These are phyloP conservation scores for Talaromyces wortmannii DNA, from an alignment of 495 filamentous ascomycete genomes.

Conservation along the genomic window DNA sequence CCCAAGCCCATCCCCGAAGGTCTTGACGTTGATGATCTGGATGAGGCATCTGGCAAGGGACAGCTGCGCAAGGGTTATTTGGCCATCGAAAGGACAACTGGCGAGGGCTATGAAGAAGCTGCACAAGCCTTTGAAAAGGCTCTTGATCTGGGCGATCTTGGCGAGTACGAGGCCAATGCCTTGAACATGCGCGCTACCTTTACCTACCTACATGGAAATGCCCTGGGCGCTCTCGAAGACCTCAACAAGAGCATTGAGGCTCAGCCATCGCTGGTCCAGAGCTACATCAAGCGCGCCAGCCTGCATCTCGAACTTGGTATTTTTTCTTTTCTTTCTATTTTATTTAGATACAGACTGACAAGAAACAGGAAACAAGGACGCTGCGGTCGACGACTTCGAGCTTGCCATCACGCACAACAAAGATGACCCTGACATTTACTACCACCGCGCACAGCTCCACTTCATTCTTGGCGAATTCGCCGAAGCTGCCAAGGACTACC, in stretches of 20 bases:
- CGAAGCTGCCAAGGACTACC: constrained; percentile 95
- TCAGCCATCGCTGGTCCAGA: constrained; percentile 81
- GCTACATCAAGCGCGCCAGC: constrained; percentile 97
- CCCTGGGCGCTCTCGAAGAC: constrained; percentile 71
- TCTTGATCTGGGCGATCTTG: constrained; percentile 69
- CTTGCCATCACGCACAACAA: constrained; percentile 78
- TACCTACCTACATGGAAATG: constrained; percentile 84
- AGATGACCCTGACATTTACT: constrained; percentile 95
- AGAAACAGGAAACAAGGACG: constrained; percentile 68
- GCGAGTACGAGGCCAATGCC: constrained; percentile 77
- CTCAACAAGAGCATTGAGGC: constrained; percentile 88
- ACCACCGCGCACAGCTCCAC: constrained; percentile 96
- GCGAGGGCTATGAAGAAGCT: constrained; percentile 84
- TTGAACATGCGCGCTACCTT: constrained; percentile 97
- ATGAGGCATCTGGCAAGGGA: constrained; percentile 74
- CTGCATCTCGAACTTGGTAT: constrained; percentile 93
- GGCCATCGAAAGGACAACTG: constrained; percentile 77
- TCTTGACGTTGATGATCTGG: constrained; percentile 66
- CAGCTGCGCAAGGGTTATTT: constrained; percentile 76
- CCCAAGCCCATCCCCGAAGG: constrained; percentile 69
- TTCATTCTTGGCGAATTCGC: constrained; percentile 94
- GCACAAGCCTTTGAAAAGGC: constrained; percentile 80
- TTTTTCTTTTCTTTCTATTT: constrained; percentile 14
- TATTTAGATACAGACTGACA: constrained; percentile 16
- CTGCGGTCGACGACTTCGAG: constrained; percentile 82